These are phyloP conservation scores for Lodderomyces oxycetoniae DNA, from an alignment of 1,139 yeast species.

Conservation along the genomic window DNA sequence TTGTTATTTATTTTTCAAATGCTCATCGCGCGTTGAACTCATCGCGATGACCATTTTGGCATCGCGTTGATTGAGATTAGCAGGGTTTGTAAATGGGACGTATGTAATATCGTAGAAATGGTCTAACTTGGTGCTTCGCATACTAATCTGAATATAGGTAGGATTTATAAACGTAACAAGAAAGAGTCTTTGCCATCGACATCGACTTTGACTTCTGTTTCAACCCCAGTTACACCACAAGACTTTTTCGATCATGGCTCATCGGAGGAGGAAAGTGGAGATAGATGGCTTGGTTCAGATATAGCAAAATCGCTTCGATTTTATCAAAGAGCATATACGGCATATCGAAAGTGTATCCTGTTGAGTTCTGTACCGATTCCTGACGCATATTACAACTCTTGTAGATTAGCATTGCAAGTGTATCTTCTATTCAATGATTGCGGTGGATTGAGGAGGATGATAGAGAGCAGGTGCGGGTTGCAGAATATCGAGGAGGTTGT, in stretches of 20 bases:
- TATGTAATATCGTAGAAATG: too few species aligned
- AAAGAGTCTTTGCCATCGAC: too few species aligned
- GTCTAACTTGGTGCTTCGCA: too few species aligned
- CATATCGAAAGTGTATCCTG: constrained; percentile 30
- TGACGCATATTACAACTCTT: constrained; percentile 46
- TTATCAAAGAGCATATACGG: constrained; percentile 44
- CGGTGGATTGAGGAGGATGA: constrained; percentile 42
- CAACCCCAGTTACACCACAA: constrained; percentile 38
- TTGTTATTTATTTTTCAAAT: too few species aligned
- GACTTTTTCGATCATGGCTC: constrained; percentile 47
- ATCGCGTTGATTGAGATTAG: too few species aligned
- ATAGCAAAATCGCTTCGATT: constrained; percentile 49
- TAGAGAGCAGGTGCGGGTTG: constrained; percentile 33
- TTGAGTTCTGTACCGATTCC: constrained; percentile 13
- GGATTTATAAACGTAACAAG: too few species aligned
- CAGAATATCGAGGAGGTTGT: constrained; percentile 40
- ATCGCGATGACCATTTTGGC: too few species aligned
- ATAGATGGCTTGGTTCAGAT: constrained; percentile 55
- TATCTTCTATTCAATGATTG: constrained; percentile 27
- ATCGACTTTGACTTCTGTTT: too few species aligned
- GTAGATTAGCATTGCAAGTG: constrained; percentile 47
- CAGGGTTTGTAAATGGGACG: too few species aligned
- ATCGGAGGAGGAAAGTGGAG: constrained; percentile 52
- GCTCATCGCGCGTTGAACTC: too few species aligned
- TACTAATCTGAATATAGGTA: too few species aligned